Percentiles rank a stretch among this genome's conserved stretches.
Conservation (phyloP, 305 asterid species). For the Fraxinus greggii region DNA sequence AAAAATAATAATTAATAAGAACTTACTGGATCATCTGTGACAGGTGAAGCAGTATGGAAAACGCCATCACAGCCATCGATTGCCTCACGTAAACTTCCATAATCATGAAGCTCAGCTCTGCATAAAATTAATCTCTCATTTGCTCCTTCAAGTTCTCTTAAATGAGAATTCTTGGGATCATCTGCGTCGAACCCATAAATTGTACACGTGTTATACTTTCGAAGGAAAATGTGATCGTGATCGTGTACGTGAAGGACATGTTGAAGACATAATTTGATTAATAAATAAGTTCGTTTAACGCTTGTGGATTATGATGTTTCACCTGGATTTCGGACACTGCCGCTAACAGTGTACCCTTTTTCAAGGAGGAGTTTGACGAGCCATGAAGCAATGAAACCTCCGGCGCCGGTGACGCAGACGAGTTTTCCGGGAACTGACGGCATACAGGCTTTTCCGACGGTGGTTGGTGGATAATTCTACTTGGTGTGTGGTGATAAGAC, state of each 20-base stretch:
- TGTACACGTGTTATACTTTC: neutral
- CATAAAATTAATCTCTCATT: constrained; percentile 65
- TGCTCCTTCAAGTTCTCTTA: constrained; percentile 86
- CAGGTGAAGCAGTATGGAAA: constrained; percentile 95
- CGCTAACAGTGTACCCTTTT: constrained; percentile 79
- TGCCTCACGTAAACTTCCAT: constrained; percentile 66
- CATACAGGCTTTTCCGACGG: constrained; percentile 35
- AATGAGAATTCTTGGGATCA: constrained; percentile 74
- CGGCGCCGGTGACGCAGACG: constrained; percentile 97
- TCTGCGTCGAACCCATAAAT: constrained; percentile 32
- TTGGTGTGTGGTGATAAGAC: neutral
- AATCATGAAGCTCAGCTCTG: constrained; percentile 79
- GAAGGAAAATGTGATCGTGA: neutral
- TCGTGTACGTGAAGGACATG: too few relatives aligned
- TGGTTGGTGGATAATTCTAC: neutral
- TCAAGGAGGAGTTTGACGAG: constrained; percentile 75
- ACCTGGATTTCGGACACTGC: constrained; percentile 95
- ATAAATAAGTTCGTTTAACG: neutral
- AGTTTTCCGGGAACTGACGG: constrained; percentile 56
- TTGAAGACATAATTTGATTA: neutral
- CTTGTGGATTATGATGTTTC: neutral
- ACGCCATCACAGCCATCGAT: constrained; percentile 91
- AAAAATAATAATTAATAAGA: neutral
- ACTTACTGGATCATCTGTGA: constrained; percentile 91
- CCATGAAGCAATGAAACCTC: constrained; percentile 96